phyloP scores from a whole-genome alignment of 176 grass and related monocot species.

The Poa annua region DNA sequence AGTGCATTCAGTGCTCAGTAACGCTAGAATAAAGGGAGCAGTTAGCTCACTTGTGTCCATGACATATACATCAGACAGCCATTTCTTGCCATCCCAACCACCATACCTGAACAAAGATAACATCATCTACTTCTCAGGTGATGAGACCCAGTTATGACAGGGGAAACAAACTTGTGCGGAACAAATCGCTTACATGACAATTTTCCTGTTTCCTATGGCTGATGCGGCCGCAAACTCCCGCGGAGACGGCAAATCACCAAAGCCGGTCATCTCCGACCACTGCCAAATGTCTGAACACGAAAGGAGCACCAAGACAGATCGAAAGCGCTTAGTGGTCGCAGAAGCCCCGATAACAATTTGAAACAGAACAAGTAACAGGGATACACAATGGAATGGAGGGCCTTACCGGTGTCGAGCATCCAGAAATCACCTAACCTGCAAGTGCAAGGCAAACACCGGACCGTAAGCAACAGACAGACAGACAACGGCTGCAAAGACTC shows the following conservation, averaged over 20 bases:
- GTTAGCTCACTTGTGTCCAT: slow-evolving; percentile 88
- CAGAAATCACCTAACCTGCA: slow-evolving; percentile 89
- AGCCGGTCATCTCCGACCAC: slow-evolving; percentile 90
- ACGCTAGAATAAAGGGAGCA: slow-evolving; percentile 31
- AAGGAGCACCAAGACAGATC: neutral
- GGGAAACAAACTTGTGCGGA: neutral
- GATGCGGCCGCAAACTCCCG: slow-evolving; percentile 87
- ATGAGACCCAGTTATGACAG: neutral
- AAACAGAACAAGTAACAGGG: slow-evolving; percentile 1
- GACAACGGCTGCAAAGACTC: slow-evolving; percentile 2
- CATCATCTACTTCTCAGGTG: slow-evolving; percentile 16
- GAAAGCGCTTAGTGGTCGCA: neutral
- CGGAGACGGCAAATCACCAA: slow-evolving; percentile 91
- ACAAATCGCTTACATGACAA: slow-evolving; percentile 75
- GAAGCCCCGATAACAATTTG: neutral
- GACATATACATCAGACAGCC: slow-evolving; percentile 94
- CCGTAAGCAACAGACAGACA: slow-evolving; percentile 17
- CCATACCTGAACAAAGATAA: slow-evolving; percentile 67
- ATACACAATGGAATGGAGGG: neutral
- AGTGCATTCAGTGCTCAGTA: neutral
- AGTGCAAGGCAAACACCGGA: slow-evolving; percentile 31
- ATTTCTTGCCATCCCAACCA: slow-evolving; percentile 98
- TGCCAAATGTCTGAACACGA: slow-evolving; percentile 86
- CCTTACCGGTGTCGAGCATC: slow-evolving; percentile 92
- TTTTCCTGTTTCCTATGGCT: slow-evolving; percentile 92